Percentiles rank a stretch among this genome's conserved stretches.
Conservation (phyloP, 2,329 filamentous ascomycete species). For the Plenodomus lindquistii region DNA sequence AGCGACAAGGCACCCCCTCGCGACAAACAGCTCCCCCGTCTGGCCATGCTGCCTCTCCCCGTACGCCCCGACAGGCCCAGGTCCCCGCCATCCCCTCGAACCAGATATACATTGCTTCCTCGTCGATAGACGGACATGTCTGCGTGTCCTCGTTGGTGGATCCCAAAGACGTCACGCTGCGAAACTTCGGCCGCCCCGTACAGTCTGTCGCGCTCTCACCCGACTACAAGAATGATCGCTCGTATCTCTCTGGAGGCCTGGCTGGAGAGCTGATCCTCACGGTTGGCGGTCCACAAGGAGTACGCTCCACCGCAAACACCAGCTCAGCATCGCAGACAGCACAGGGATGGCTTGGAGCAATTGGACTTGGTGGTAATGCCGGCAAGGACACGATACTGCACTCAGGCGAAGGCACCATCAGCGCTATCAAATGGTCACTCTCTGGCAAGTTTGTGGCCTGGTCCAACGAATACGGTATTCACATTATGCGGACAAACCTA, state of each 20-base stretch:
- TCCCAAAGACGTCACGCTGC: conserved; percentile 83
- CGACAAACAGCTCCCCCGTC: conserved; percentile 32
- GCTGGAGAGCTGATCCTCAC: conserved; percentile 89
- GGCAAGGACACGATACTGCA: conserved; percentile 88
- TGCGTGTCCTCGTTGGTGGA: conserved; percentile 88
- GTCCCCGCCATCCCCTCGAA: conserved; percentile 81
- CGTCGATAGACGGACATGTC: conserved; percentile 94
- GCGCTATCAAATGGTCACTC: conserved; percentile 90
- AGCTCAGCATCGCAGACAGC: conserved; percentile 82
- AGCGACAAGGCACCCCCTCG: conserved; percentile 47
- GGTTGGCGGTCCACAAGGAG: conserved; percentile 75
- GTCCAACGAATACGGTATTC: conserved; percentile 96
- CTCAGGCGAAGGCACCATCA: conserved; percentile 88
- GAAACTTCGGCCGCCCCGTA: conserved; percentile 91
- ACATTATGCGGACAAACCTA: conserved; percentile 91
- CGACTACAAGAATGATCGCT: conserved; percentile 86
- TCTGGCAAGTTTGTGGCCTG: conserved; percentile 92
- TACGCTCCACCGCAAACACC: conserved; percentile 82
- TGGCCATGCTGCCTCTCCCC: conserved; percentile 52
- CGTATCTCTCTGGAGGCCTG: conserved; percentile 87
- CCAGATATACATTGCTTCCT: conserved; percentile 88
- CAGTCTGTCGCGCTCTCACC: conserved; percentile 93
- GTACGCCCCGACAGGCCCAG: conserved; percentile 58
- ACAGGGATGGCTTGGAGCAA: conserved; percentile 86
- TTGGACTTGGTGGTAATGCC: conserved; percentile 76